Base-by-base conservation (phyloP, 2,329 filamentous ascomycete genomes). In the Xylaria sp. region DNA sequence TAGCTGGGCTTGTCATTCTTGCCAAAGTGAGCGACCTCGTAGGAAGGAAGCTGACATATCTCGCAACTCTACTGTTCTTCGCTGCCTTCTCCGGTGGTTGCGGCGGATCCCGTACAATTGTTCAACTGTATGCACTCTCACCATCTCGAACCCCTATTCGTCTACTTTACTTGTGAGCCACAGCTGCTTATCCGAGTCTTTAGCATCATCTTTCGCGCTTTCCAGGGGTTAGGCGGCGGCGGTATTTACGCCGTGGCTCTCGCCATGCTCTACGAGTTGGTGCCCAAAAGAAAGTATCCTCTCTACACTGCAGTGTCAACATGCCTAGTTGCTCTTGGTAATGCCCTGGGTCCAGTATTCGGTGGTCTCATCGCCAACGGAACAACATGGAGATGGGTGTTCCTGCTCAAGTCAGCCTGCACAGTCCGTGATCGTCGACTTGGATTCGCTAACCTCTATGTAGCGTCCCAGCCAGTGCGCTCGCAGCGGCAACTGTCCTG, bases 211-310 rank as follows among this genome's bases (percentile, higher is more conserved):
- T 64, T 64, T 42, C 61, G 61, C 3, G 61, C 61, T 9, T 39
- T 85, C 48, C 78, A 81, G 7, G 80, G 82, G 32, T 85, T 93
- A 59, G 91, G 91, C 8, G 91, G 90, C 14, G 90, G 89, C 1
- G 92, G 91, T 8, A 91, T 93, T 87, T 89, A 87, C 19, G 88
- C 89, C 0, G 87, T 93, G 54, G 88, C 90, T 17, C 87, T 85
- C 53, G 92, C 94, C 58, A 79, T 94, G 57, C 78, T 94, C 71
- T 91, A 87, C 69, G 92, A 94, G 77, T 84, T 93, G 19, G 86
- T 94, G 3, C 86, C 90, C 0, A 81, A 63, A 8, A 11, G 24
- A 1, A 72, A 69, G 21, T 53, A 47, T 4, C 42, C 69, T 12
- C 19, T 63, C 6, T 27, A 27, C 24, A 27, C 19, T 59, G 0